Evolutionary conservation across 768 basidiomycete species (phyloP).

Genomic region (Leccinum broughii): DNA sequence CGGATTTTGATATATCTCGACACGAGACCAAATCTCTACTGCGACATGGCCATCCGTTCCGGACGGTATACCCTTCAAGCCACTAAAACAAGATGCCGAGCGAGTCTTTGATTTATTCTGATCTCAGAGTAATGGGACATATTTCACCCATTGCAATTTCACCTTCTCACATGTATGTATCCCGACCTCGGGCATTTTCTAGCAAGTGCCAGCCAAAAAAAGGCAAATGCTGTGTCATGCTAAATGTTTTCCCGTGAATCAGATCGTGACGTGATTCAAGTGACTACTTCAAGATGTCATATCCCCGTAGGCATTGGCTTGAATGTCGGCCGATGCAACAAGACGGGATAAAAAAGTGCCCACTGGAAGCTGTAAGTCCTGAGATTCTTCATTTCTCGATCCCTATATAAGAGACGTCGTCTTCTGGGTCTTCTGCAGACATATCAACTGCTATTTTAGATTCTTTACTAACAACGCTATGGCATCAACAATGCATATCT

Average conservation of each 20-base stretch:
- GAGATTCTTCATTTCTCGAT: background rate
- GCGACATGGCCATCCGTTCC: too few relatives aligned
- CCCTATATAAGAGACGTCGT: background rate
- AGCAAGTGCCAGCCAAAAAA: background rate
- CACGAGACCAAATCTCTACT: too few relatives aligned
- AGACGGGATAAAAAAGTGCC: background rate
- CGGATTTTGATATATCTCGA: background rate
- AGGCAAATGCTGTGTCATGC: background rate
- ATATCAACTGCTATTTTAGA: background rate
- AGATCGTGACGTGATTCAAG: background rate
- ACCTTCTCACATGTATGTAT: background rate
- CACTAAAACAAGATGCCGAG: too few relatives aligned
- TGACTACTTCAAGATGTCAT: background rate
- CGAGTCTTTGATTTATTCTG: too few relatives aligned
- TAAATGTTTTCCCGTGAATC: background rate
- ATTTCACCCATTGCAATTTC: background rate
- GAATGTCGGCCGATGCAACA: background rate
- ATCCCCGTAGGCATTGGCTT: background rate
- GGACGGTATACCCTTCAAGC: too few relatives aligned
- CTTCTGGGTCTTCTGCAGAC: background rate
- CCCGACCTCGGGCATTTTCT: background rate
- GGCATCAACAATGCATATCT: conserved; percentile 13
- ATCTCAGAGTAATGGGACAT: background rate
- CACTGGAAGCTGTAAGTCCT: background rate
- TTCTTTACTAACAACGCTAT: conserved; percentile 1